Conservation (phyloP, 192 early-diverging fungal species). For the Backusella luteola region DNA sequence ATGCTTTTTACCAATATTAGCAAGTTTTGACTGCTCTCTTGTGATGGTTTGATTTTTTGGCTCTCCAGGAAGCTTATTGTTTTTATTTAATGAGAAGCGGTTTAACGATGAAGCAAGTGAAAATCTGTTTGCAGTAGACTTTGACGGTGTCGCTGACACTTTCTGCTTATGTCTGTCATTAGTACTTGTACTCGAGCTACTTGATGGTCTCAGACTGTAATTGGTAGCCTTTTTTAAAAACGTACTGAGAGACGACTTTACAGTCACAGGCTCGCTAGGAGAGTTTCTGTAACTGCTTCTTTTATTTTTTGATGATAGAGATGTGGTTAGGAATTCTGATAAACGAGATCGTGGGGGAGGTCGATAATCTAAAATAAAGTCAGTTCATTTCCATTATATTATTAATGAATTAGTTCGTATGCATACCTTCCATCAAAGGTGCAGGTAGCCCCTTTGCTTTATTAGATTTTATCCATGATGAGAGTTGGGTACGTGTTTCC, state of each 20-base stretch:
- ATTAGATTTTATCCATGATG: slow-evolving; percentile 11
- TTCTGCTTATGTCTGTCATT: not conserved
- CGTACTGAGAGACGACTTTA: slow-evolving; percentile 1
- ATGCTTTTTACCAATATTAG: not conserved
- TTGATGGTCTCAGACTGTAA: not conserved
- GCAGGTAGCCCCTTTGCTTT: not conserved
- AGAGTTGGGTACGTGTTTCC: slow-evolving; percentile 3
- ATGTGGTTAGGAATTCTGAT: not conserved
- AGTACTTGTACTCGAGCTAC: not conserved
- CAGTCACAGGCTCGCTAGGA: not conserved
- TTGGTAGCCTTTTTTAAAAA: slow-evolving; percentile 7
- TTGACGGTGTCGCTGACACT: not conserved
- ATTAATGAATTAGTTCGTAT: not conserved
- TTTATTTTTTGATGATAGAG: not conserved
- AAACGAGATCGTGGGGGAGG: not conserved
- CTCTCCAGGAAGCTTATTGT: not conserved
- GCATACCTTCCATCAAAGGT: slow-evolving; percentile 3
- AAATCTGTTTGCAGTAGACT: not conserved
- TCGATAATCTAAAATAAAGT: slow-evolving; percentile 2
- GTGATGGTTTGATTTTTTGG: not conserved
- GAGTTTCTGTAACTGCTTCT: not conserved
- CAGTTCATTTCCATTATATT: not conserved
- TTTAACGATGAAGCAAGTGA: slow-evolving; percentile 3
- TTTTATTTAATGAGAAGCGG: slow-evolving; percentile 10
- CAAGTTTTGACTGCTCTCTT: not conserved